Conservation (phyloP, 169 alveolate genomes). For the Plasmodium reichenowi region DNA sequence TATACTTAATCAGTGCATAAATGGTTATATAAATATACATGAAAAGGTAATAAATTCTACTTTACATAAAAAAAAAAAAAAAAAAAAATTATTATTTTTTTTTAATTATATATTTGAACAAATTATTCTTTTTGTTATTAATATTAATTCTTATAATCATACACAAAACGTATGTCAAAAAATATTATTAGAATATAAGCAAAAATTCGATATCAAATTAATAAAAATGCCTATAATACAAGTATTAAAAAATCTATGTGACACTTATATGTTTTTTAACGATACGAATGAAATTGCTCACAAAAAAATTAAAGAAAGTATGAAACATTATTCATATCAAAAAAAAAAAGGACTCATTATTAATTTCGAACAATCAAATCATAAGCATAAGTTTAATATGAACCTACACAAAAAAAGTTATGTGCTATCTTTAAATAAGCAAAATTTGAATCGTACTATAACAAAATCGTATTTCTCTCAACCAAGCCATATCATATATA, state of each 20-base stretch:
- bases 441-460: too few species aligned
- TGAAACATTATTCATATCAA: conserved; percentile 25
- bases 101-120: conserved; percentile 54
- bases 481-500: background rate
- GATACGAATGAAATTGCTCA: conserved; percentile 19
- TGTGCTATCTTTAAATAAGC: background rate
- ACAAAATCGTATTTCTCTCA: background rate
- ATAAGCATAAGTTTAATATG: conserved; percentile 26
- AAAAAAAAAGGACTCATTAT: conserved; percentile 50
- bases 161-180: conserved; percentile 31
- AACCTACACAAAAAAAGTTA: background rate
- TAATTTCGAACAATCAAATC: background rate
- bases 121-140: conserved; percentile 23
- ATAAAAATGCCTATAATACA: conserved; percentile 38
- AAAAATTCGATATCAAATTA: conserved; percentile 11
- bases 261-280: conserved; percentile 19
- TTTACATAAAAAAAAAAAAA: background rate
- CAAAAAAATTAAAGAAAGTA: conserved; percentile 21
- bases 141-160: conserved; percentile 30
- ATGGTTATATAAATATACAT: conserved; percentile 11
- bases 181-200: conserved; percentile 15
- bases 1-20: conserved; percentile 37
- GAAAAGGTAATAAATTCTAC: conserved; percentile 5
- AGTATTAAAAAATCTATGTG: conserved; percentile 32
- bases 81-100: conserved; percentile 6